Base-by-base conservation (phyloP, 148 eudicot genomes). In the Cornus florida region DNA sequence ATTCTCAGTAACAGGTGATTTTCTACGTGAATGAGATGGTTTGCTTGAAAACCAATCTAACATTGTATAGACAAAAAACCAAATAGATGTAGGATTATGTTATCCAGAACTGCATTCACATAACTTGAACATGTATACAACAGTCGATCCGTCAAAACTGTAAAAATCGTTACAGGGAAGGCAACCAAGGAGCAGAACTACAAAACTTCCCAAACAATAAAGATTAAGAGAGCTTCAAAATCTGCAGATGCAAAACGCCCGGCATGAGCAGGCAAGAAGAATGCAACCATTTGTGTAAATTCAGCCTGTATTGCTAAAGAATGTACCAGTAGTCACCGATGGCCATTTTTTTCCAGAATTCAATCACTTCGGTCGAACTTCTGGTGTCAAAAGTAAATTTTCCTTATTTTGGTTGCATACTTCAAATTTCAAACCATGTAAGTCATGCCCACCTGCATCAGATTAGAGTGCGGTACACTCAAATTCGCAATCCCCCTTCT, bases 371-470 rank as follows among this genome's bases (percentile, higher is more conserved):
- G 3, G 60, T 76, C 71, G 67, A 66, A 66, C 62, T 43, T 16
- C 8, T 76, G 35, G n/a, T 24, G 24, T 11, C 24, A 24, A 24
- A 43, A 12, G 19, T 8, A 68, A 67, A 22, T 28, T 62, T 32
- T 22, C 24, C 66, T 24, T 19, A 13, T 17, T n/a, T 33, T 19
- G 71, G 22, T 20, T 23, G 46, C 75, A 59, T 0, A 68, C 57
- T 57, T 95, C 92, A 93, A 68, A 68, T 57, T 70, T 96, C 92
- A 96, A 68, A 96, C 99, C 99, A 94, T 94, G 75, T 96, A 92
- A 41, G 98, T 94, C 95, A 96, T 96, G 77, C 97, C 97, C 43
- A 96, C 98, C 85, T 96, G 98, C 82, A 96, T 88, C 85, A 96
- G 83, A 83, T 91, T 90, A 9, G 98, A 89, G 83, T 91, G 94